Conservation (phyloP, 768 basidiomycete genomes). For the Xerocomellus intermedius region DNA sequence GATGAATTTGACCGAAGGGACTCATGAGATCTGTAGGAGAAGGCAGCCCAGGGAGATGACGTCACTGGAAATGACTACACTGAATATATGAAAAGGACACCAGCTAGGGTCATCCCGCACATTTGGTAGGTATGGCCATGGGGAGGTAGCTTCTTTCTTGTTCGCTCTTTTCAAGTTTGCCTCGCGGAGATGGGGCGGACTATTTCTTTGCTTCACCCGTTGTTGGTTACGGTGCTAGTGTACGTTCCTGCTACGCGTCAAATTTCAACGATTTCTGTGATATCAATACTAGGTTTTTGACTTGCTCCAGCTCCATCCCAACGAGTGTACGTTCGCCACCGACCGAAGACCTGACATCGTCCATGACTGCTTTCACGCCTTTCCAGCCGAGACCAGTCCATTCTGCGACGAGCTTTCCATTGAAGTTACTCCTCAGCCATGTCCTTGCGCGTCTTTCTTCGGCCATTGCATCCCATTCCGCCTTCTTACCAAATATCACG, state of each 20-base stretch:
- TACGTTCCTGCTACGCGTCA: slow-evolving; percentile 12
- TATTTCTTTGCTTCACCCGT: neutral
- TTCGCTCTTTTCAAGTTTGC: neutral
- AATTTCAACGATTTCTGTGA: slow-evolving; percentile 29
- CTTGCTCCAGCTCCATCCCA: slow-evolving; percentile 39
- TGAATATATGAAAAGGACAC: slow-evolving; percentile 30
- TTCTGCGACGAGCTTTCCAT: slow-evolving; percentile 49
- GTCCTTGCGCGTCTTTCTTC: slow-evolving; percentile 26
- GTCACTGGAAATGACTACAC: slow-evolving; percentile 26
- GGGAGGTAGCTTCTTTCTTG: neutral
- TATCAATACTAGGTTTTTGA: slow-evolving; percentile 39
- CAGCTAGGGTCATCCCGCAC: slow-evolving; percentile 31
- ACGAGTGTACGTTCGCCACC: slow-evolving; percentile 49
- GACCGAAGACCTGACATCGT: slow-evolving; percentile 42
- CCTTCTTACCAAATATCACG: slow-evolving; percentile 48
- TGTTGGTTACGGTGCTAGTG: neutral
- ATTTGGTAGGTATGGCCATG: slow-evolving; percentile 24
- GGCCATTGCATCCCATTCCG: slow-evolving; percentile 42
- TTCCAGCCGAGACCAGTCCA: slow-evolving; percentile 52
- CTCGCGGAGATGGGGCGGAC: neutral
- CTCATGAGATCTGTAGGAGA: slow-evolving; percentile 24
- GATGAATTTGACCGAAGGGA: neutral
- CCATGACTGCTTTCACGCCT: slow-evolving; percentile 52
- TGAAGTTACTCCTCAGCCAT: slow-evolving; percentile 46
- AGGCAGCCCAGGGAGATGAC: slow-evolving; percentile 26